These are phyloP conservation scores for Mortierella sp. DNA, from an alignment of 371 early-diverging fungal species.

Conservation along the genomic window DNA sequence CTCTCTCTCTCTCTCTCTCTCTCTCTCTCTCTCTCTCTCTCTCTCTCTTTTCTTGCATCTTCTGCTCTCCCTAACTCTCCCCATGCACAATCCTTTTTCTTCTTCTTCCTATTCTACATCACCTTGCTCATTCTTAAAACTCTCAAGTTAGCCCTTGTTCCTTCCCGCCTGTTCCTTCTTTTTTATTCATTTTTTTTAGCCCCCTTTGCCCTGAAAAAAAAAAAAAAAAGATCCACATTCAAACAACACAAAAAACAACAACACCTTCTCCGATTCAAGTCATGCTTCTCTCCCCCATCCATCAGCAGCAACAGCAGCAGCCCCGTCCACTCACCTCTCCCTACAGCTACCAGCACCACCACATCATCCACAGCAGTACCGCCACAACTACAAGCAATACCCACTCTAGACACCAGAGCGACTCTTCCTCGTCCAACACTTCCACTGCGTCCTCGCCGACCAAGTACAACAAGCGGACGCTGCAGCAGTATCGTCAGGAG, in stretches of 20 bases:
- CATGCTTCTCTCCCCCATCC: conserved; percentile 55
- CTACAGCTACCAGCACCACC: conserved; percentile 47
- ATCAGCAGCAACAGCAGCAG: conserved; percentile 52
- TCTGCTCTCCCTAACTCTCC: neutral
- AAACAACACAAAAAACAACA: neutral
- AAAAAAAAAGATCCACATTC: conserved; percentile 19
- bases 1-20: conserved; percentile 3
- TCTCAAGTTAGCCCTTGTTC: neutral
- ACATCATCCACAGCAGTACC: conserved; percentile 11
- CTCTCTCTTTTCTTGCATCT: neutral
- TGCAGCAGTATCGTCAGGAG: conserved; percentile 57
- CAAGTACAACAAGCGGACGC: conserved; percentile 53
- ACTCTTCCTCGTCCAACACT: conserved; percentile 25
- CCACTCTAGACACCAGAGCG: conserved; percentile 18
- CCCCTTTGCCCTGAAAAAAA: neutral
- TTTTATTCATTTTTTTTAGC: neutral
- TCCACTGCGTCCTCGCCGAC: conserved; percentile 35
- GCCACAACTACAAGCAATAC: conserved; percentile 7
- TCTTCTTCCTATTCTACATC: neutral
- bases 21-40: neutral
- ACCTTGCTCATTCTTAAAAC: neutral
- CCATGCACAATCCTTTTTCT: neutral
- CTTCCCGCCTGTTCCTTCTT: neutral
- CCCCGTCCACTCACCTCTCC: conserved; percentile 29
- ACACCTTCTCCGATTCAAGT: neutral